Percentiles rank a stretch among this genome's conserved stretches.
These are phyloP conservation scores for Ophiostoma australiae DNA, from an alignment of 2,329 filamentous ascomycete genomes.

Conservation along the genomic window DNA sequence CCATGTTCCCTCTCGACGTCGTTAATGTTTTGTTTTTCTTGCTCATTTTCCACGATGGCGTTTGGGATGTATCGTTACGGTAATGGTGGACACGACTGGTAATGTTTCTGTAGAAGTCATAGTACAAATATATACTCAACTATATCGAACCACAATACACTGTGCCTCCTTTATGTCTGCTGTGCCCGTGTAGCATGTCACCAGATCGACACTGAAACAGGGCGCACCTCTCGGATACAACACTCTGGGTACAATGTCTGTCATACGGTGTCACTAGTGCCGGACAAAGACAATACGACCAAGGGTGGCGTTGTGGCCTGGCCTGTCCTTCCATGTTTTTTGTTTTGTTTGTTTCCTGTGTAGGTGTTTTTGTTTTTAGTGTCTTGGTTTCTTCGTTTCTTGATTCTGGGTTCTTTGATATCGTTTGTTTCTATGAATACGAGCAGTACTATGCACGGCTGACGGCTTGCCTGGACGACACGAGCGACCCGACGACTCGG, in stretches of 20 bases:
- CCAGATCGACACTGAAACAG: neutral
- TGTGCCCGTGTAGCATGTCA: neutral
- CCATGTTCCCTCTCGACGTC: neutral
- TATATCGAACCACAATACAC: too few relatives aligned
- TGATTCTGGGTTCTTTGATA: neutral
- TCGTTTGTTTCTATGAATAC: neutral
- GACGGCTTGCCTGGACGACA: neutral
- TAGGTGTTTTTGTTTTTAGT: too few relatives aligned
- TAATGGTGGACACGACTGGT: constrained; percentile 5
- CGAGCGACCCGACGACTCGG: neutral
- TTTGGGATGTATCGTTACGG: neutral
- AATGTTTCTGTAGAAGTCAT: neutral
- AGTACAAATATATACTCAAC: too few relatives aligned
- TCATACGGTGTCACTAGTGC: neutral
- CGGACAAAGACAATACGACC: neutral
- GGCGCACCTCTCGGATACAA: neutral
- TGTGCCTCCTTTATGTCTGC: neutral
- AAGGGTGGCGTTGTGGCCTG: neutral
- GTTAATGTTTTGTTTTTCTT: neutral
- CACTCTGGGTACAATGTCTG: neutral
- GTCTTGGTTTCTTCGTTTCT: neutral
- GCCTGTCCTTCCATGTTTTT: neutral
- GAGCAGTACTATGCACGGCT: neutral
- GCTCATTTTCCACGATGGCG: neutral
- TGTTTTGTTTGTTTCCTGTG: too few relatives aligned